These are phyloP conservation scores for Allium cepa DNA, from an alignment of 106 monocot species.

Conservation along the genomic window DNA sequence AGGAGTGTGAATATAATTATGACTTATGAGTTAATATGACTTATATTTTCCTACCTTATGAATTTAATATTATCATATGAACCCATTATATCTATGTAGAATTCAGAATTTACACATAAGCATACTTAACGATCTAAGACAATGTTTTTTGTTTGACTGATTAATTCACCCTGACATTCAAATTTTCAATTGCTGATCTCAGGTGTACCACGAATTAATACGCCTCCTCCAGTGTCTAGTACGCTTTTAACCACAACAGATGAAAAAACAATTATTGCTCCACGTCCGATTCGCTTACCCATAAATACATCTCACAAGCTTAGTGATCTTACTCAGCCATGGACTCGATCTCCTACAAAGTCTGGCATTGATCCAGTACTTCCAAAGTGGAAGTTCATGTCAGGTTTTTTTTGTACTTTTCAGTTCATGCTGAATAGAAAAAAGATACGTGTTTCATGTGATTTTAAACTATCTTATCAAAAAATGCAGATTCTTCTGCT, in stretches of 20 bases:
- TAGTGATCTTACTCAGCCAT: constrained; percentile 74
- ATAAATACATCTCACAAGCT: constrained; percentile 34
- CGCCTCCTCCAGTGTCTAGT: constrained; percentile 76
- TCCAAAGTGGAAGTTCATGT: constrained; percentile 69
- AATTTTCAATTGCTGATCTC: background rate
- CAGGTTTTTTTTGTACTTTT: constrained; percentile 42
- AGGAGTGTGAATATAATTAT: too few relatives aligned
- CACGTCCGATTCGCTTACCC: constrained; percentile 65
- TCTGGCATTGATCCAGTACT: constrained; percentile 58
- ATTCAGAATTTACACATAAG: too few relatives aligned
- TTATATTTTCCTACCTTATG: too few relatives aligned
- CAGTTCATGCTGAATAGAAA: background rate
- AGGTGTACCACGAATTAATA: constrained; percentile 94
- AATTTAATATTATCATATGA: too few relatives aligned
- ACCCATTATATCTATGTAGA: too few relatives aligned
- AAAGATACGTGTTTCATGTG: background rate
- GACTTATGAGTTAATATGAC: too few relatives aligned
- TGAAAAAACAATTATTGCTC: constrained; percentile 46
- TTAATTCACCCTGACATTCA: too few relatives aligned
- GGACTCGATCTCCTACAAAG: constrained; percentile 95
- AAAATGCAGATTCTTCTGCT: constrained; percentile 73
- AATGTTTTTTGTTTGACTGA: too few relatives aligned
- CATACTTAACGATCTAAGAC: too few relatives aligned
- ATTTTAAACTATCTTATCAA: constrained; percentile 29
- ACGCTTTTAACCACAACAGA: constrained; percentile 37